These are phyloP conservation scores for Flagelloscypha sp. DNA, from an alignment of 768 basidiomycete genomes.

Conservation along the genomic window DNA sequence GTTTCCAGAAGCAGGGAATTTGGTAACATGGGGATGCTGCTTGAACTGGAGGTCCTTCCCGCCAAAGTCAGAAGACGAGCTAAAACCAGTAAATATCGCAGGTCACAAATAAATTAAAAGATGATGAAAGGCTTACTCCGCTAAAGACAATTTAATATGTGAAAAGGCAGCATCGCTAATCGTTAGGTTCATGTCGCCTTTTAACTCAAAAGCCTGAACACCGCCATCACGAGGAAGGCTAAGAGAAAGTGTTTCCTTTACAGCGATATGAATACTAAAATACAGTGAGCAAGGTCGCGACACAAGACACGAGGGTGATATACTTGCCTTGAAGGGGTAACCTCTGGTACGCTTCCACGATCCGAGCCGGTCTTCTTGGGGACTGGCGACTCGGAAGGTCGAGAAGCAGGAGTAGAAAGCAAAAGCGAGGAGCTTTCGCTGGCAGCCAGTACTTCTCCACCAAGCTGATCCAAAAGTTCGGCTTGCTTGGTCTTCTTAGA, in stretches of 20 bases:
- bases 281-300: slow-evolving; percentile 1
- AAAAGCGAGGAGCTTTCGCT: slow-evolving; percentile 39
- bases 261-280: slow-evolving; percentile 72
- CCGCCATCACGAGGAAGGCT: slow-evolving; percentile 88
- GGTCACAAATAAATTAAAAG: too few species aligned
- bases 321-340: slow-evolving; percentile 66
- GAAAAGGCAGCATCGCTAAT: slow-evolving; percentile 70
- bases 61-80: slow-evolving; percentile 49
- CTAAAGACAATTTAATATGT: slow-evolving; percentile 62
- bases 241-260: slow-evolving; percentile 78
- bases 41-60: slow-evolving; percentile 82
- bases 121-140: too few species aligned
- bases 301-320: not conserved
- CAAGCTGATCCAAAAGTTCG: slow-evolving; percentile 81
- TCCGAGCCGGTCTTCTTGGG: slow-evolving; percentile 23
- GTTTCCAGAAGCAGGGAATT: slow-evolving; percentile 62
- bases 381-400: slow-evolving; percentile 39
- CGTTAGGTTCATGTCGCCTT: slow-evolving; percentile 89
- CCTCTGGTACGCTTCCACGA: slow-evolving; percentile 62
- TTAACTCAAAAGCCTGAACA: slow-evolving; percentile 80
- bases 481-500: slow-evolving; percentile 86
- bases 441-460: slow-evolving; percentile 59
- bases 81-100: too few species aligned
- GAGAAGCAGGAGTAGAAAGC: slow-evolving; percentile 43
- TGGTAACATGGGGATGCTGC: slow-evolving; percentile 91